Percentiles rank a stretch among this genome's conserved stretches.
Evolutionary conservation across 2,329 filamentous ascomycete genomes (phyloP).

Genomic region (Cladosporium velox): DNA sequence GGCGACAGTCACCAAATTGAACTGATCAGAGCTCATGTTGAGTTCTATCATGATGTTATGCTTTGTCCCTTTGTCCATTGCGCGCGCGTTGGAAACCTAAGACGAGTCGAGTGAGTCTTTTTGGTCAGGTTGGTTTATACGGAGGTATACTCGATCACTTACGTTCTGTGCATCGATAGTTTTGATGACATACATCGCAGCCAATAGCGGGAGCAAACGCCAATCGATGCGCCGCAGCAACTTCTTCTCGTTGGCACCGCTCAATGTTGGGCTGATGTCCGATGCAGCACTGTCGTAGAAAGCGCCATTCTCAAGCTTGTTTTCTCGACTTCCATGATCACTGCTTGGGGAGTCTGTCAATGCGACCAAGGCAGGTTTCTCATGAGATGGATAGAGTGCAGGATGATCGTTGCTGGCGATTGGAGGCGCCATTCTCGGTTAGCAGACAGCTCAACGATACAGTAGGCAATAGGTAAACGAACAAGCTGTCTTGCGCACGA

Average conservation of each 20-base stretch:
- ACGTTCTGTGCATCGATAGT: constrained; percentile 40
- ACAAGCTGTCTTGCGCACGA: background rate
- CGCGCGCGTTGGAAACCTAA: constrained; percentile 37
- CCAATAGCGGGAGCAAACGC: constrained; percentile 46
- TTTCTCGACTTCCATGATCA: background rate
- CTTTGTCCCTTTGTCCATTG: constrained; percentile 40
- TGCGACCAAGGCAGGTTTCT: background rate
- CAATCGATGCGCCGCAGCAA: constrained; percentile 48
- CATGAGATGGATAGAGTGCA: background rate
- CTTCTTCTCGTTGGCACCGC: constrained; percentile 48
- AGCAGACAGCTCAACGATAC: background rate
- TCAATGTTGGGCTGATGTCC: background rate
- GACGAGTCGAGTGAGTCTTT: background rate
- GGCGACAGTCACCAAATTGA: constrained; percentile 39
- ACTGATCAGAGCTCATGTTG: constrained; percentile 36
- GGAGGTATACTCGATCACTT: background rate
- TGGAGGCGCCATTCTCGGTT: background rate
- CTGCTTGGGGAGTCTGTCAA: background rate
- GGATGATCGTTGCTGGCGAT: background rate
- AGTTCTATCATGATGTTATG: constrained; percentile 30
- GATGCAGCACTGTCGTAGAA: background rate
- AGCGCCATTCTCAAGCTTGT: background rate
- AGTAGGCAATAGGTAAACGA: background rate
- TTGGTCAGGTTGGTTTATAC: no score
- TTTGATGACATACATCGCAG: constrained; percentile 37